Evolutionary conservation across 73 alveolate species (phyloP), one percentile per base, ranked within the genome.

Genomic region (Tetrahymena thermophila): DNA sequence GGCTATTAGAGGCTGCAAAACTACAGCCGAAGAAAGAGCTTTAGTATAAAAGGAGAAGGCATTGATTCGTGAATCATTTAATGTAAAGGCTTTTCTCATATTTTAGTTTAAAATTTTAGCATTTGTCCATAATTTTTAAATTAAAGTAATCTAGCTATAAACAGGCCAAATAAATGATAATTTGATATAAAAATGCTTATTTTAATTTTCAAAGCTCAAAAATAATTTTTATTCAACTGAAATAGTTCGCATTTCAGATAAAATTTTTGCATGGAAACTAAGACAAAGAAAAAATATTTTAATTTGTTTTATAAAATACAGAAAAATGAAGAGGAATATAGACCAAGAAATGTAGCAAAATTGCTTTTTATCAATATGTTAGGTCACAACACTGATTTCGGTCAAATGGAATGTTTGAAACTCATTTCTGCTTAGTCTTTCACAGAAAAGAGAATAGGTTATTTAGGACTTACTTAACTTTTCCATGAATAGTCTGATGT

Each of bases 361-460:
- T 94, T 99, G 97, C 98, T 99, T 89, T 97, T 98, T 97, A 97
- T 98, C 94, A 98, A 99, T 89, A 97, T 99, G 99, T 96, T 98
- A 84, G 99, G 99, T 95, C 85, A 96, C 85, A 94, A 93, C 42
- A 94, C 96, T 8, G 96, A 94, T 94, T 94, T 94, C 34, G 99
- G 99, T 37, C 99, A 99, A 95, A 98, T 99, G 99, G 99, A 99
- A 85, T 98, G 99, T 95, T 96, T 99, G 94, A 98, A 99, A 94
- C 98, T 98, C 38, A 98, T 99, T 55, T 99, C 99, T 34, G 98
- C 99, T 85, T 95, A 98, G 95, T 98, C 99, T 89, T 99, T 96
- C 96, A 99, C 99, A 7, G 99, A 99, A 96, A 99, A 99, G 98
- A 96, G 99, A 34, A 98, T 99, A 25, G 99, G 99, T 89, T 99